Evolutionary conservation across 2,329 filamentous ascomycete genomes (phyloP).

Genomic region (Didymella sp.): DNA sequence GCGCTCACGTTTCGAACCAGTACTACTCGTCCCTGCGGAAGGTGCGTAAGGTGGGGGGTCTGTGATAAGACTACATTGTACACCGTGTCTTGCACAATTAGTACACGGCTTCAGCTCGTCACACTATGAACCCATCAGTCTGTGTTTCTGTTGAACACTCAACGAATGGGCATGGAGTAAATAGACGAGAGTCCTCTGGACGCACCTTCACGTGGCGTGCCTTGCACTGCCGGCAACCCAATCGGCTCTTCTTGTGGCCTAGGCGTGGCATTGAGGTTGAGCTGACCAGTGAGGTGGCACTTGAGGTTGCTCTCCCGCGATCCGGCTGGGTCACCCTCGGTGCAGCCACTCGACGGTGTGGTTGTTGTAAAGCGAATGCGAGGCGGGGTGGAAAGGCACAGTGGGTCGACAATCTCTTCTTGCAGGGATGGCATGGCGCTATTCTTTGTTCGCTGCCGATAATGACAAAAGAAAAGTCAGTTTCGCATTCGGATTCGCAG

Average conservation of each 20-base stretch:
- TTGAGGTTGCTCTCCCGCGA: constrained; percentile 17
- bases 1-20: constrained; percentile 23
- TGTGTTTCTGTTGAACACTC: not conserved
- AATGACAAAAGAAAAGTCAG: constrained; percentile 10
- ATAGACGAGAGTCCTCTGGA: not conserved
- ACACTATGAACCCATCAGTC: constrained; percentile 37
- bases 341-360: constrained; percentile 18
- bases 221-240: constrained; percentile 49
- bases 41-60: constrained; percentile 29
- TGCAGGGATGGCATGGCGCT: constrained; percentile 27
- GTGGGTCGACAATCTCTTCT: constrained; percentile 19
- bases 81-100: constrained; percentile 48
- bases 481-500: constrained; percentile 25
- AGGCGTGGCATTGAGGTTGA: constrained; percentile 43
- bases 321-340: constrained; percentile 11
- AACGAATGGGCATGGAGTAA: constrained; percentile 3
- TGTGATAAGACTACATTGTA: constrained; percentile 45
- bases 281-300: constrained; percentile 19
- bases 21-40: constrained; percentile 20
- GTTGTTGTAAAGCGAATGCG: constrained; percentile 31
- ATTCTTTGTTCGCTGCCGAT: constrained; percentile 24
- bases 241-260: constrained; percentile 47
- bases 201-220: constrained; percentile 49
- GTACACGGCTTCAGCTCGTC: constrained; percentile 50
- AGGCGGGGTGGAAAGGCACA: constrained; percentile 24